Evolutionary conservation across 768 basidiomycete genomes (phyloP).

Genomic region (Tulasnella sp.): DNA sequence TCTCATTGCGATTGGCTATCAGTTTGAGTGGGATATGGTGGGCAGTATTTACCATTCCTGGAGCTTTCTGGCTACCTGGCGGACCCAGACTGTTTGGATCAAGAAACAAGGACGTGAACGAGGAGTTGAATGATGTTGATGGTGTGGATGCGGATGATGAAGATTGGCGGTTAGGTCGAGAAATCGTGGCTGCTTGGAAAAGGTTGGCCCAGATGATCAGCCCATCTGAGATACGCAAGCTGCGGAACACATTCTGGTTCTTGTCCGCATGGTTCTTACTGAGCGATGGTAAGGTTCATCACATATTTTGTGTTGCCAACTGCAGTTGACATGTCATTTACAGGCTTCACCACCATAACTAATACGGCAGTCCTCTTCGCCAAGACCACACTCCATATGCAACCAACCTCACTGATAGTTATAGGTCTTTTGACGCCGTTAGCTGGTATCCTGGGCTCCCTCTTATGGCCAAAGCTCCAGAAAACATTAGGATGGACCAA

Average conservation of each 20-base stretch:
- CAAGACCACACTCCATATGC: conserved; percentile 77
- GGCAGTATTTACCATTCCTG: conserved; percentile 69
- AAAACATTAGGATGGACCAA: conserved; percentile 51
- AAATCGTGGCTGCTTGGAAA: conserved; percentile 61
- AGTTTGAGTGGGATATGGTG: conserved; percentile 81
- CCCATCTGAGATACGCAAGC: conserved; percentile 54
- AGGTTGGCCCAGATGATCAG: conserved; percentile 61
- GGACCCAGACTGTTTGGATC: conserved; percentile 11
- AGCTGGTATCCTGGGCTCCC: conserved; percentile 70
- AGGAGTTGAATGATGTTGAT: conserved; percentile 14
- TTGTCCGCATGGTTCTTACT: conserved; percentile 91
- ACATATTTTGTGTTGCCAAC: background rate
- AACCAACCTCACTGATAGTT: conserved; percentile 59
- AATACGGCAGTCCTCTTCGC: conserved; percentile 86
- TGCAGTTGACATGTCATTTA: no score
- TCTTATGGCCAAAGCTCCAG: conserved; percentile 69
- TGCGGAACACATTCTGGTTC: conserved; percentile 78
- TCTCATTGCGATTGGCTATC: conserved; percentile 68
- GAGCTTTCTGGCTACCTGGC: conserved; percentile 58
- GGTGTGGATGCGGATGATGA: conserved; percentile 12
- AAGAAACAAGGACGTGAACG: conserved; percentile 4
- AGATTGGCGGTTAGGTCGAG: conserved; percentile 36
- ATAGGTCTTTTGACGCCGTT: conserved; percentile 67
- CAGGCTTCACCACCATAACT: conserved; percentile 88
- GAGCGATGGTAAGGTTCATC: conserved; percentile 53